Base-by-base conservation (phyloP, 2,329 filamentous ascomycete genomes). In the Samsoniella hepiali region DNA sequence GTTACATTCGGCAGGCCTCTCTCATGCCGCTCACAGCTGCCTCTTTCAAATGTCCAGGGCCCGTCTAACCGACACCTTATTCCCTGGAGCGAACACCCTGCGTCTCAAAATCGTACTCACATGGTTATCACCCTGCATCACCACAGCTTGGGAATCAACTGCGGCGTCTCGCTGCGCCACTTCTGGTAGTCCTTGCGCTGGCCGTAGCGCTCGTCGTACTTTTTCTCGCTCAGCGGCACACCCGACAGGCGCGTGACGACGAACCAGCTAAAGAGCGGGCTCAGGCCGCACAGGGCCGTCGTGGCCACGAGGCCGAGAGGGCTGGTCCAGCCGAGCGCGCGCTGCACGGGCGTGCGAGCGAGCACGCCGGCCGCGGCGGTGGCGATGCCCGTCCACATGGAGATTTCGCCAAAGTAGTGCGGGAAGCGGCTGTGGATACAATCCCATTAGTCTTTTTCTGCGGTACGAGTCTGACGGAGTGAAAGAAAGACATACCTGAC, bases 371-470 rank as follows among this genome's bases (percentile, higher is more conserved):
- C 84, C 0, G 85, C 81, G 1, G 79, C 75, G 5, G 84, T 82
- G 0, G 88, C 86, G 64, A 91, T 83, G 1, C 88, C 88, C 0
- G 83, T 86, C 88, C 88, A 91, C 38, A 91, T 76, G 11, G 85
- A 88, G 34, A 80, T 81, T 73, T 91, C 88, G n/a, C 88, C 88
- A 71, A 91, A 89, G 76, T 91, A 91, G 70, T 91, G 89, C 0
- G 88, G 88, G 73, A 89, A 86, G 65, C 86, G 76, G 55, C 80
- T 77, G n/a, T 53, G 3, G 11, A 15, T 27, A 27, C 51, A 5
- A 31, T 22, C 7, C 45, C 31, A 13, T 45, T 34, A 47, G 29
- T n/a, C 36, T 15, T 31, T 7, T 22, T n/a, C 38, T 6, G 27
- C 32, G 5, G 22, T 22, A 22, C 22, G 22, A 22, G 22, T 22